These are phyloP conservation scores for Trametes sp. DNA, from an alignment of 1,284 basidiomycete species.

Conservation along the genomic window DNA sequence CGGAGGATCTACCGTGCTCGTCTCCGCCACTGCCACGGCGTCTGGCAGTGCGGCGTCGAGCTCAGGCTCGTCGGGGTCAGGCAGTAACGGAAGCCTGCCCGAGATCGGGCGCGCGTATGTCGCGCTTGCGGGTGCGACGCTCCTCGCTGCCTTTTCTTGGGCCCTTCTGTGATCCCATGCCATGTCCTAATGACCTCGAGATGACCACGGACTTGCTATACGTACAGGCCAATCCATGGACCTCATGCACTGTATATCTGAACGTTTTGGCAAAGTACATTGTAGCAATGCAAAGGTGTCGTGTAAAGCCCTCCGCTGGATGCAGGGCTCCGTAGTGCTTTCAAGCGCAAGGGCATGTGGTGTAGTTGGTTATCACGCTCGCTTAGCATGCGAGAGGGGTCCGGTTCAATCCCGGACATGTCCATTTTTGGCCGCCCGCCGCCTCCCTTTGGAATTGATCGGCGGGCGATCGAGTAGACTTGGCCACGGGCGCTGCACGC, in stretches of 20 bases:
- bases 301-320: too few relatives aligned
- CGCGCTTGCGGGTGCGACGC: constrained; percentile 16
- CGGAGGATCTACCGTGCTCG: constrained; percentile 27
- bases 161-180: constrained; percentile 7
- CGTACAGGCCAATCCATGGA: not conserved
- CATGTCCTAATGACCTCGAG: not conserved
- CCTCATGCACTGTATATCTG: not conserved
- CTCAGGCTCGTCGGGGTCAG: constrained; percentile 2
- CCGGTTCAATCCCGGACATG: constrained; percentile 21
- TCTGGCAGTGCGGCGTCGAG: constrained; percentile 10
- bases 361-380: constrained; percentile 11
- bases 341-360: constrained; percentile 1
- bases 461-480: constrained; percentile 2
- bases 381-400: constrained; percentile 4
- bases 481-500: not conserved
- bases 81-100: not conserved
- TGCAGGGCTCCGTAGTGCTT: too few relatives aligned
- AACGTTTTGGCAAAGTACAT: too few relatives aligned
- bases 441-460: constrained; percentile 7
- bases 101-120: constrained; percentile 5
- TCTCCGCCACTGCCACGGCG: constrained; percentile 21
- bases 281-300: too few relatives aligned
- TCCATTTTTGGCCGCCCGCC: constrained; percentile 15
- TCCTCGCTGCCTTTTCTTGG: constrained; percentile 24
- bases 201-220: not conserved